Conservation (phyloP, 768 basidiomycete genomes). For the Hericium alpestre region DNA sequence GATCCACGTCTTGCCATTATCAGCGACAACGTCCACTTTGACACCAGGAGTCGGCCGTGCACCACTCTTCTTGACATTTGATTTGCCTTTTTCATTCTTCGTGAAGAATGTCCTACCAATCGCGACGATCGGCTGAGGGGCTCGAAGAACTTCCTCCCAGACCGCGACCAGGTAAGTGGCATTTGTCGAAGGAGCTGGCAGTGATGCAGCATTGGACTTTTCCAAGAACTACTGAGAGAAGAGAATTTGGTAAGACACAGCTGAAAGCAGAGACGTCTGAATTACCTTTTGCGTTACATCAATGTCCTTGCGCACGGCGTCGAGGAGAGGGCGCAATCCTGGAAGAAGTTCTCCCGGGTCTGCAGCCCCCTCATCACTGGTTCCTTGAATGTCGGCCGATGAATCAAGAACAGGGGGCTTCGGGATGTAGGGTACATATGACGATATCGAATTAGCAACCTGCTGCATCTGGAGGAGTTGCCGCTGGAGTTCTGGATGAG, state of each 20-base stretch:
- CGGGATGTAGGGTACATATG: slow-evolving; percentile 16
- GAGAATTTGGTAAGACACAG: background rate
- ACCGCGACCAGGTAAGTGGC: slow-evolving; percentile 73
- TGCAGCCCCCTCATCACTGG: slow-evolving; percentile 5
- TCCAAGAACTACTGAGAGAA: slow-evolving; percentile 50
- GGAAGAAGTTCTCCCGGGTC: slow-evolving; percentile 20
- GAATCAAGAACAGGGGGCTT: slow-evolving; percentile 27
- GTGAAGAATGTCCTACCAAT: slow-evolving; percentile 46
- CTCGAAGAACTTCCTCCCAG: slow-evolving; percentile 66
- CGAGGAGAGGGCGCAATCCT: slow-evolving; percentile 30
- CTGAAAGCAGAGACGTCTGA: slow-evolving; percentile 1
- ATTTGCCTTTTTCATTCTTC: slow-evolving; percentile 7
- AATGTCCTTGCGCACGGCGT: slow-evolving; percentile 34
- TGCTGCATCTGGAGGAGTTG: slow-evolving; percentile 17
- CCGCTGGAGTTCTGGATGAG: slow-evolving; percentile 17
- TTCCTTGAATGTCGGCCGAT: slow-evolving; percentile 15
- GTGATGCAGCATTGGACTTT: slow-evolving; percentile 31
- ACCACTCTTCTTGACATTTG: background rate
- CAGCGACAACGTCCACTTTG: slow-evolving; percentile 76
- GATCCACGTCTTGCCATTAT: slow-evolving; percentile 69
- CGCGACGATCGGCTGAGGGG: slow-evolving; percentile 43
- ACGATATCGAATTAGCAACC: slow-evolving; percentile 17
- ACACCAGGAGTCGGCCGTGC: slow-evolving; percentile 21
- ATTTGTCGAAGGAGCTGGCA: slow-evolving; percentile 58
- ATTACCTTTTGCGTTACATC: slow-evolving; percentile 31